A percentile compares a stretch with the other conserved stretches of the same genome.
These are phyloP conservation scores for Wickerhamomyces queroliae DNA, from an alignment of 805 yeast species.

Conservation along the genomic window DNA sequence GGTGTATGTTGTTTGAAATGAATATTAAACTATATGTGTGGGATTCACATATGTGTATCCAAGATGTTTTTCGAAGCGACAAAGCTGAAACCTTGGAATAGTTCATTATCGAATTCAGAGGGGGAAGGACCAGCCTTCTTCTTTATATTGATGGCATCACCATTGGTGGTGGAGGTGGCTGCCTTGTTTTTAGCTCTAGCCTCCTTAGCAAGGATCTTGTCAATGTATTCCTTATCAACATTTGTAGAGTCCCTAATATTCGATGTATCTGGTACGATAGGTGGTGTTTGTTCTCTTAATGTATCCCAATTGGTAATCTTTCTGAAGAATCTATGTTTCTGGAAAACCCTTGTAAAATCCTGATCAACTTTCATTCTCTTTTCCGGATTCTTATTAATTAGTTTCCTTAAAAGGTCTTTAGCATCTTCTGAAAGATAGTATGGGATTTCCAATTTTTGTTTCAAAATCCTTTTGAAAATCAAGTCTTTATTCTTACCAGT, in stretches of 20 bases:
- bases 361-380: conserved; percentile 61
- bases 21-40: background rate
- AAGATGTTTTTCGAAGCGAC: conserved; percentile 34
- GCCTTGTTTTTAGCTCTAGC: background rate
- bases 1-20: conserved; percentile 38
- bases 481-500: conserved; percentile 68
- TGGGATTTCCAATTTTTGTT: conserved; percentile 60
- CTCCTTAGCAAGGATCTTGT: conserved; percentile 30
- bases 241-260: conserved; percentile 78
- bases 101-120: conserved; percentile 11
- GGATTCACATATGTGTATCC: conserved; percentile 19
- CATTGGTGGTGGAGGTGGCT: background rate
- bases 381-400: conserved; percentile 61
- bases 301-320: conserved; percentile 58
- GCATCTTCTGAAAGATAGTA: conserved; percentile 69
- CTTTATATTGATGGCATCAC: background rate
- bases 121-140: background rate
- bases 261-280: conserved; percentile 69
- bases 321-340: conserved; percentile 70
- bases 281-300: conserved; percentile 49
- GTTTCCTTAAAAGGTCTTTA: conserved; percentile 58
- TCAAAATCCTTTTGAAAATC: conserved; percentile 61
- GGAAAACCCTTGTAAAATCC: conserved; percentile 30
- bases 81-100: conserved; percentile 40
- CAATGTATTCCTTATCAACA: conserved; percentile 70